These are phyloP conservation scores for Botrytis aclada DNA, from an alignment of 2,329 filamentous ascomycete genomes.

Conservation along the genomic window DNA sequence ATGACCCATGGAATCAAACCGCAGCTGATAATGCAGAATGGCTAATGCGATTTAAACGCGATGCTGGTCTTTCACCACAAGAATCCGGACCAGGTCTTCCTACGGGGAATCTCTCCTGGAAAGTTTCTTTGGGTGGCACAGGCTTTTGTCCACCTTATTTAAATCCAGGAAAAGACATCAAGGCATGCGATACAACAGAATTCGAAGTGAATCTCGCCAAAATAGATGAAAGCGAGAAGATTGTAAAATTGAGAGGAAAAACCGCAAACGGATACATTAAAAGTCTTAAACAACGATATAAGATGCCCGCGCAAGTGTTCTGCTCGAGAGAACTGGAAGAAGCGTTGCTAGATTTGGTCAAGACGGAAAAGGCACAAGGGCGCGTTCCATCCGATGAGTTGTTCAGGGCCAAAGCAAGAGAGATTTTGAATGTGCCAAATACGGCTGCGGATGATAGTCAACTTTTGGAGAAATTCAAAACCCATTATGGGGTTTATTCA, in stretches of 20 bases:
- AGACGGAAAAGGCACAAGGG: constrained; percentile 41
- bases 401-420: constrained; percentile 47
- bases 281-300: constrained; percentile 43
- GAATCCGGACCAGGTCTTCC: constrained; percentile 51
- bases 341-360: constrained; percentile 51
- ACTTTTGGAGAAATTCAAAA: constrained; percentile 50
- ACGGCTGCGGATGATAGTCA: constrained; percentile 55
- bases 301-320: constrained; percentile 51
- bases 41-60: constrained; percentile 60
- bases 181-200: constrained; percentile 38
- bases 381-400: constrained; percentile 48
- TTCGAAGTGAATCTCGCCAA: constrained; percentile 30
- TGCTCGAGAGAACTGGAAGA: constrained; percentile 57
- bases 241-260: constrained; percentile 44
- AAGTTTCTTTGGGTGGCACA: constrained; percentile 48
- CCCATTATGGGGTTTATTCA: not conserved
- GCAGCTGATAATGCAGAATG: constrained; percentile 62
- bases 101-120: constrained; percentile 43
- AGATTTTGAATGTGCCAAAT: constrained; percentile 45
- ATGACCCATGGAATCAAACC: constrained; percentile 63
- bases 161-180: constrained; percentile 42
- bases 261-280: constrained; percentile 50
- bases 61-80: constrained; percentile 50
- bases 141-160: constrained; percentile 56
- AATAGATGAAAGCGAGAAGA: constrained; percentile 31